A percentile compares a stretch with the other conserved stretches of the same genome.
phyloP scores from a whole-genome alignment of 805 yeast genomes.

The Wickerhamomyces alni region DNA sequence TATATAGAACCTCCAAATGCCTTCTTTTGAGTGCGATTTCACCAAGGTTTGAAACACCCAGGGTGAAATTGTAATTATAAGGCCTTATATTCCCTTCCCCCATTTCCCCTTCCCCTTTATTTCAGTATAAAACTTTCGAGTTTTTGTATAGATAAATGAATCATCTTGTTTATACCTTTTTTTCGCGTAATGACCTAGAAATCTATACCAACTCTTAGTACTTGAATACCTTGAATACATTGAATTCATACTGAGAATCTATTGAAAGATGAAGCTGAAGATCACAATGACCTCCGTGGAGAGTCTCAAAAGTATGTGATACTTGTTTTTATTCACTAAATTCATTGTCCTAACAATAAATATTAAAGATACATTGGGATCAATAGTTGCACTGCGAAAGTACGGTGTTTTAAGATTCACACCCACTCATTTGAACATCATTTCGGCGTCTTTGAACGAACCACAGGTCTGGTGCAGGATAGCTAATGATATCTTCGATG shows the following conservation, averaged over 20 bases:
- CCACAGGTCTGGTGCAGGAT: constrained; percentile 69
- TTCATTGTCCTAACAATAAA: constrained; percentile 5
- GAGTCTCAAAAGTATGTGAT: constrained; percentile 21
- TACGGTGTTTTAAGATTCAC: constrained; percentile 53
- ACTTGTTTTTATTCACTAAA: not conserved
- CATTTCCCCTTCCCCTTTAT: no score
- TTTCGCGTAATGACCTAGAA: no score
- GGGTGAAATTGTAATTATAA: constrained; percentile 24
- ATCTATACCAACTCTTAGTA: no score
- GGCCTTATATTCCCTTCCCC: constrained; percentile 14
- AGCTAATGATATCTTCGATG: constrained; percentile 30
- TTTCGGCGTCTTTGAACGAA: constrained; percentile 46
- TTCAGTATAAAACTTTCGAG: no score
- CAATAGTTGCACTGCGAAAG: constrained; percentile 48
- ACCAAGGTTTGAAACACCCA: constrained; percentile 24
- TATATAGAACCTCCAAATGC: constrained; percentile 29
- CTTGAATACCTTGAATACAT: not conserved
- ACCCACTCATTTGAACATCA: constrained; percentile 40
- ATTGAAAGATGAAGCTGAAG: constrained; percentile 25
- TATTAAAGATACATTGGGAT: constrained; percentile 33
- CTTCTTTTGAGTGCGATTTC: constrained; percentile 58
- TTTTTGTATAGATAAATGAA: no score
- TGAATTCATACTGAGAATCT: no score
- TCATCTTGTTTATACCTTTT: no score
- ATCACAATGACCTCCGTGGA: constrained; percentile 24